Evolutionary conservation across 305 asterid species (phyloP), one percentile per base, ranked within the genome.

Genomic region (Vinca major): DNA sequence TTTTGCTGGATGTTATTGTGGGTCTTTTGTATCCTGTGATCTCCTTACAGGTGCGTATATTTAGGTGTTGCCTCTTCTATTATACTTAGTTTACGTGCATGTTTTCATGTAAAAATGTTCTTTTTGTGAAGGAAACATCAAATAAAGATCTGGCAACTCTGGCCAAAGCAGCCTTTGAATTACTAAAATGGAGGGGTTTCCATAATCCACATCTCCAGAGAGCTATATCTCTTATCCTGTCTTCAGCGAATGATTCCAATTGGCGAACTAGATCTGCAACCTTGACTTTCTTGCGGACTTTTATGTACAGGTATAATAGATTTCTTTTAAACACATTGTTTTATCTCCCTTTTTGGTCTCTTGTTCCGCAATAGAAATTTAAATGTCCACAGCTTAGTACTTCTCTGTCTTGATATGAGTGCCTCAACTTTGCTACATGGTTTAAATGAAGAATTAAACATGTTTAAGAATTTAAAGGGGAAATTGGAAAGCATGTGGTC

Each of bases 211-310:
- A 88, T 81, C 83, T 91, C 45, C 85, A 78, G 78, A 85, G 82
- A 79, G 90, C 89, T 71, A 83, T 91, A 75, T 75, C 84, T 65
- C 74, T 79, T 65, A 79, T 88, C 77, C 85, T 91, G 71, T 83
- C 95, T 71, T 79, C 81, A 73, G 93, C 96, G 54, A 76, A 72
- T 67, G 97, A 93, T 80, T 79, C 91, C 77, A 91, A 93, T 78
- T 93, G 99, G 99, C 88, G 97, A 78, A 93, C 92, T 62, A 88
- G 99, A 75, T 93, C 99, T 70, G 89, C 91, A 62, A 89, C 96
- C 69, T 80, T 93, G 80, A 93, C 99, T 68, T 91, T 87, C 84
- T 75, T 89, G 82, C 82, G 97, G 78, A 91, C 90, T 80, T 93
- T 91, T 81, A 93, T 93, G 97, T 91, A 86, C 86, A 85, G 99